Conservation (phyloP, 371 early-diverging fungal species). For the Apophysomyces sp. region DNA sequence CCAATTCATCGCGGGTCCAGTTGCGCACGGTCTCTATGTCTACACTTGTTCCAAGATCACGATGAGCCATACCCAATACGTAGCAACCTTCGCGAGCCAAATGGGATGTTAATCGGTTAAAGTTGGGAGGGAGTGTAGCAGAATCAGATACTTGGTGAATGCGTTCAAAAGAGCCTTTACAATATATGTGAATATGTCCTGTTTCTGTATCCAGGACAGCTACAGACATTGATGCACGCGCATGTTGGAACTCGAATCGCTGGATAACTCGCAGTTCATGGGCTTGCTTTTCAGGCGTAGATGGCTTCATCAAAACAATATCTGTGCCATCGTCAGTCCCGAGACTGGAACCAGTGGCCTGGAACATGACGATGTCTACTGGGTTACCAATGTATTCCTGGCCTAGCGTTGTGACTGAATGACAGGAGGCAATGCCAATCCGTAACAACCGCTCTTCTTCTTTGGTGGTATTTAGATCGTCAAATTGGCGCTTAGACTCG, state of each 20-base stretch:
- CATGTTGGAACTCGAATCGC: conserved; percentile 82
- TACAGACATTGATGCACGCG: conserved; percentile 78
- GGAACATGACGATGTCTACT: conserved; percentile 86
- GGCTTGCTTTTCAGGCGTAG: not conserved
- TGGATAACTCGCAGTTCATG: conserved; percentile 43
- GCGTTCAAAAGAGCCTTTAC: conserved; percentile 82
- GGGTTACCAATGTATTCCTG: conserved; percentile 78
- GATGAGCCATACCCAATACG: conserved; percentile 71
- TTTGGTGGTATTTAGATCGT: conserved; percentile 19
- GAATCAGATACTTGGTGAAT: conserved; percentile 41
- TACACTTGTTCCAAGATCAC: conserved; percentile 44
- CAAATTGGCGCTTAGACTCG: not conserved
- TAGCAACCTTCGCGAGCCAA: conserved; percentile 75
- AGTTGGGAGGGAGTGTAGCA: conserved; percentile 53
- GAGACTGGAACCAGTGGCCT: conserved; percentile 43
- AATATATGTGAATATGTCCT: conserved; percentile 54
- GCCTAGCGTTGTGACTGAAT: conserved; percentile 62
- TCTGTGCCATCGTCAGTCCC: not conserved
- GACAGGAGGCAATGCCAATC: conserved; percentile 72
- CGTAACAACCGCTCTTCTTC: conserved; percentile 25
- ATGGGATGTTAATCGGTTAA: conserved; percentile 39
- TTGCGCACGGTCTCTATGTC: conserved; percentile 24
- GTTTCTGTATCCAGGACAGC: conserved; percentile 52
- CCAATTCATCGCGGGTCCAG: conserved; percentile 60
- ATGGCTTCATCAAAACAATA: not conserved